These are phyloP conservation scores for Sporisorium iseilematis-ciliati DNA, from an alignment of 1,284 basidiomycete genomes.

Conservation along the genomic window DNA sequence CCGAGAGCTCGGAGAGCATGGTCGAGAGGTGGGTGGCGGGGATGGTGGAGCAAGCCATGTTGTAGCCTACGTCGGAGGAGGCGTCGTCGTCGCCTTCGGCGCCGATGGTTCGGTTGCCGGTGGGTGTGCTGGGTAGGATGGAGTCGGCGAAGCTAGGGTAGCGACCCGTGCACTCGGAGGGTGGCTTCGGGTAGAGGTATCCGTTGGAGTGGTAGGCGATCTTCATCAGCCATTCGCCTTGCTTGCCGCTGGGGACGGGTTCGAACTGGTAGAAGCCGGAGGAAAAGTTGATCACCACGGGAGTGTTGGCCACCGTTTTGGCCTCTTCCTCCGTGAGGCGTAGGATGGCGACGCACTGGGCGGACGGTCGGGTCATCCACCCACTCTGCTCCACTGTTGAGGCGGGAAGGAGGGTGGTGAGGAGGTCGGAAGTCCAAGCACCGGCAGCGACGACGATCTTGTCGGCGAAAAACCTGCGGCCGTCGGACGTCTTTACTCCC, in stretches of 20 bases:
- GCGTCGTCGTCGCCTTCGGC: conserved; percentile 24
- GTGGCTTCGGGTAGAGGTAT: conserved; percentile 73
- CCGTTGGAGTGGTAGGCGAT: conserved; percentile 79
- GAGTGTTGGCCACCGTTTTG: conserved; percentile 75
- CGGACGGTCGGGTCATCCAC: conserved; percentile 46
- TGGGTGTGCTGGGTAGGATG: not conserved
- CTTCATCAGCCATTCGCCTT: conserved; percentile 73
- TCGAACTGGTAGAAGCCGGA: conserved; percentile 72
- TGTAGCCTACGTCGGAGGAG: conserved; percentile 11
- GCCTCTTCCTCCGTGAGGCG: conserved; percentile 80
- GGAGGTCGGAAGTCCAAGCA: conserved; percentile 84
- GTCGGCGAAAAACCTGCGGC: conserved; percentile 74
- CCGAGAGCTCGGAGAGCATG: conserved; percentile 74
- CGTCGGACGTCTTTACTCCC: conserved; percentile 78
- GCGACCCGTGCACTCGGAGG: conserved; percentile 16
- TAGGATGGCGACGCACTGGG: conserved; percentile 80
- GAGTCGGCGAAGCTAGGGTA: conserved; percentile 26
- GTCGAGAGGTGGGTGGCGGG: conserved; percentile 74
- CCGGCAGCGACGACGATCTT: conserved; percentile 79
- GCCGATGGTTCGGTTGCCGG: conserved; percentile 1
- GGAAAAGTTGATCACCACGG: conserved; percentile 79
- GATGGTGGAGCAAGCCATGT: conserved; percentile 70
- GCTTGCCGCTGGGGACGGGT: conserved; percentile 73
- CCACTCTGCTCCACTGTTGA: conserved; percentile 25
- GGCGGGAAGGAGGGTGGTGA: conserved; percentile 67